Percentiles rank a stretch among this genome's conserved stretches.
Evolutionary conservation across 306 rosid genomes (phyloP).

Genomic region (Acacia confusa): DNA sequence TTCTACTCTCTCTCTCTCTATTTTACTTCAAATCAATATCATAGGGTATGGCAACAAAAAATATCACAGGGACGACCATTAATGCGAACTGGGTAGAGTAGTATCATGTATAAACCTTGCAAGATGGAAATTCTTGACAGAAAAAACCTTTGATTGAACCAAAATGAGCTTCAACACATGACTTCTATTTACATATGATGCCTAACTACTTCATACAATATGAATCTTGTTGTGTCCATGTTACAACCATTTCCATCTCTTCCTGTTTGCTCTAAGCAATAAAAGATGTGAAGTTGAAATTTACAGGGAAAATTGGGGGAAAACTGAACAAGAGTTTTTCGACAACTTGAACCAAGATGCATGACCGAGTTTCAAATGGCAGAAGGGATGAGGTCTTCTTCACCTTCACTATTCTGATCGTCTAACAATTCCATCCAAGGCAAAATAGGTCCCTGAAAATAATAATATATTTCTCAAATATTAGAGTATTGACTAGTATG

Average conservation of each 20-base stretch:
- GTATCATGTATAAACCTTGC: neutral
- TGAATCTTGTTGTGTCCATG: neutral
- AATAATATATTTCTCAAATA: slow-evolving; percentile 1
- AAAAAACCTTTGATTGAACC: neutral
- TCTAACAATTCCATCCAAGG: slow-evolving; percentile 73
- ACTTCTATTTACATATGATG: neutral
- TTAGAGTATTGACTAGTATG: neutral
- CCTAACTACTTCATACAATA: neutral
- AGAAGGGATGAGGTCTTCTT: slow-evolving; percentile 41
- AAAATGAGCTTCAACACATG: slow-evolving; percentile 2
- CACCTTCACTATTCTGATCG: slow-evolving; percentile 36
- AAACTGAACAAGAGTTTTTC: slow-evolving; percentile 1
- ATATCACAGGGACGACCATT: neutral
- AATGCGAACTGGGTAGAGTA: neutral
- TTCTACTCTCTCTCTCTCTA: too few species aligned
- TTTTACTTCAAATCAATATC: neutral
- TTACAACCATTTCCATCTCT: neutral
- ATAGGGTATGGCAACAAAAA: neutral
- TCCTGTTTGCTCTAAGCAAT: neutral
- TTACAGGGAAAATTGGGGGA: neutral
- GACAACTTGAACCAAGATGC: slow-evolving; percentile 24
- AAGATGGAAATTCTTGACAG: neutral
- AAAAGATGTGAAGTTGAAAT: neutral
- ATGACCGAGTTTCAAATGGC: slow-evolving; percentile 40
- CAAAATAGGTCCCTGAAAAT: slow-evolving; percentile 70